A percentile compares a stretch with the other conserved stretches of the same genome.
Conservation (phyloP, 2,329 filamentous ascomycete genomes). For the Scedosporium boydii region DNA sequence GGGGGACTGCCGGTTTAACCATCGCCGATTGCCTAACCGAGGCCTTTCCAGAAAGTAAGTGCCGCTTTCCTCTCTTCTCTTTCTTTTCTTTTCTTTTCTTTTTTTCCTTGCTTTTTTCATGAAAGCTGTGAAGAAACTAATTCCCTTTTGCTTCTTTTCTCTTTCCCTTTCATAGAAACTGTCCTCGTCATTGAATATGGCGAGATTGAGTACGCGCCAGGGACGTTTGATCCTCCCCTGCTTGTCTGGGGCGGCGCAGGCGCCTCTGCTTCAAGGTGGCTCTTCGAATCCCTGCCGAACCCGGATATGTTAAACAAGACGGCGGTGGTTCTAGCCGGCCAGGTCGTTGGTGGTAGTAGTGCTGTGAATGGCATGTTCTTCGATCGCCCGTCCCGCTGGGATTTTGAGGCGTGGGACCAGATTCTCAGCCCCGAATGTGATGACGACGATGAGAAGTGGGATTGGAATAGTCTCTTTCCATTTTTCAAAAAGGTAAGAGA, state of each 20-base stretch:
- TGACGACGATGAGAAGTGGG: constrained; percentile 16
- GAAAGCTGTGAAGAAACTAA: background rate
- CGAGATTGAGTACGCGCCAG: constrained; percentile 14
- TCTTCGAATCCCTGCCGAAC: constrained; percentile 15
- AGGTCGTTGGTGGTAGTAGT: constrained; percentile 25
- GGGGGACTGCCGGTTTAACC: constrained; percentile 26
- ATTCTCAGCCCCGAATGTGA: constrained; percentile 16
- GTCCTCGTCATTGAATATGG: constrained; percentile 13
- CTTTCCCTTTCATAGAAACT: constrained; percentile 8
- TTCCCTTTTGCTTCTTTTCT: background rate
- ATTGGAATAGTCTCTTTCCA: constrained; percentile 23
- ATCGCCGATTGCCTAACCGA: constrained; percentile 26
- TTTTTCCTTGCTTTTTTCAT: background rate
- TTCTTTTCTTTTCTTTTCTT: background rate
- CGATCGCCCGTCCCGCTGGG: constrained; percentile 22
- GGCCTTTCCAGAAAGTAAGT: constrained; percentile 17
- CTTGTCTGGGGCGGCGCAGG: constrained; percentile 8
- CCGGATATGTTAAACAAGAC: constrained; percentile 16
- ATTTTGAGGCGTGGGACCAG: constrained; percentile 25
- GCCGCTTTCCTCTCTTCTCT: no score
- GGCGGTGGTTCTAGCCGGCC: constrained; percentile 19
- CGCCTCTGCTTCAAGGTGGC: constrained; percentile 12
- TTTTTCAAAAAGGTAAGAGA: constrained; percentile 23
- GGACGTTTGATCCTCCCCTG: constrained; percentile 17
- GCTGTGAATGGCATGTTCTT: constrained; percentile 28